Evolutionary conservation across 495 filamentous ascomycete genomes (phyloP).

Genomic region (Pyrenopolyporus hunteri): DNA sequence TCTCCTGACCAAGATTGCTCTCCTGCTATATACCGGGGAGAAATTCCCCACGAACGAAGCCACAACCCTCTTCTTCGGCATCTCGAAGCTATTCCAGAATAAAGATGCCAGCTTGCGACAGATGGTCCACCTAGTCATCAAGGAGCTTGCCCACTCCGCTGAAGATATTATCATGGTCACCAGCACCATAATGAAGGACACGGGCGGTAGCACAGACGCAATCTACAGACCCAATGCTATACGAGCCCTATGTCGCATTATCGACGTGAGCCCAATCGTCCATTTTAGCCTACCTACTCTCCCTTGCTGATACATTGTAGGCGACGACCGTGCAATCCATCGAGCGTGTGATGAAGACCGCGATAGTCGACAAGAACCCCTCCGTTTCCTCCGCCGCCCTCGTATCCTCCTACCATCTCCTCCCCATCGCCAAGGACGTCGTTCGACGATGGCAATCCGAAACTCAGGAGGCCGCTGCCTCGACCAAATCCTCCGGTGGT

Average conservation of each 20-base stretch:
- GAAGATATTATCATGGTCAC: conserved; percentile 99
- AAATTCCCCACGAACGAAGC: conserved; percentile 96
- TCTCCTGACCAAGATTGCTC: conserved; percentile 94
- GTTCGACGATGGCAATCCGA: conserved; percentile 98
- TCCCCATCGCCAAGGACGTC: conserved; percentile 93
- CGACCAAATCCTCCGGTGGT: conserved; percentile 81
- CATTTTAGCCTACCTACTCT: background rate
- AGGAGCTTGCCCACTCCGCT: conserved; percentile 93
- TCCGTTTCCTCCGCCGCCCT: conserved; percentile 97
- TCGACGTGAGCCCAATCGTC: conserved; percentile 71
- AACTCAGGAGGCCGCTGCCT: conserved; percentile 94
- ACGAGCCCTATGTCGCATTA: conserved; percentile 92
- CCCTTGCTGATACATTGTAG: conserved; percentile 55
- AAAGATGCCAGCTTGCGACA: conserved; percentile 97
- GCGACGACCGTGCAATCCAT: conserved; percentile 97
- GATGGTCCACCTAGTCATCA: conserved; percentile 98
- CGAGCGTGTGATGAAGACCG: conserved; percentile 97
- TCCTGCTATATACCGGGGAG: conserved; percentile 96
- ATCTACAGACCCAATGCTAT: conserved; percentile 98
- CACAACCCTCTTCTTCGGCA: conserved; percentile 98
- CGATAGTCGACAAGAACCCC: conserved; percentile 98
- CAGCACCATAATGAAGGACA: conserved; percentile 99
- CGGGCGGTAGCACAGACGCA: conserved; percentile 91
- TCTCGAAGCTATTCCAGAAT: conserved; percentile 99
- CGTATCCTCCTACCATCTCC: conserved; percentile 97